Conservation (phyloP, 78 protist species). For the Dictyostelium firmibasis region DNA sequence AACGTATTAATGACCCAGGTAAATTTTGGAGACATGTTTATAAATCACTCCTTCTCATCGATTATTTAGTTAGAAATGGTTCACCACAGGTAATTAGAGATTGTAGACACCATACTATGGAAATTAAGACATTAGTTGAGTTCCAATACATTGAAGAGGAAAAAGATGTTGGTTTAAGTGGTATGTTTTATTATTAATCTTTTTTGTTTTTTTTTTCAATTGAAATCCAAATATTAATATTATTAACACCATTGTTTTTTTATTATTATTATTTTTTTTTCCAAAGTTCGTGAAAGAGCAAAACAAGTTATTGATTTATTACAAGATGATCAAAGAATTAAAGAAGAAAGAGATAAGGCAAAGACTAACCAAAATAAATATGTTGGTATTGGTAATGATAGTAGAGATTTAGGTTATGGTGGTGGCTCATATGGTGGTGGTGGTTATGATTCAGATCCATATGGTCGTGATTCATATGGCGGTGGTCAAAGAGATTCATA, state of each 20-base stretch:
- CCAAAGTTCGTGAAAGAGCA: constrained; percentile 77
- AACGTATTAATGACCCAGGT: constrained; percentile 80
- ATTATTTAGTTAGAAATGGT: constrained; percentile 79
- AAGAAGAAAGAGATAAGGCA: constrained; percentile 79
- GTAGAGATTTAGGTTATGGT: constrained; percentile 7
- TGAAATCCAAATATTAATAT: background rate
- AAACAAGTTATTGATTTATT: constrained; percentile 69
- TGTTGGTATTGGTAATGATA: constrained; percentile 82
- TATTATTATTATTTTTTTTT: background rate
- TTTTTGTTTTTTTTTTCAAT: background rate
- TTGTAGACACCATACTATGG: constrained; percentile 81
- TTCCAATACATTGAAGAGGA: constrained; percentile 84
- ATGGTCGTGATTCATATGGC: constrained; percentile 11
- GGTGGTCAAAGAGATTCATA: constrained; percentile 19
- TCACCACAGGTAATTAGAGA: constrained; percentile 81
- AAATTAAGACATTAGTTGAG: constrained; percentile 71
- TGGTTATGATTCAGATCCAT: constrained; percentile 19
- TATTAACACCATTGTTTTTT: background rate
- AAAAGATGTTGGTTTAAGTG: constrained; percentile 84
- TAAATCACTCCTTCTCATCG: constrained; percentile 77
- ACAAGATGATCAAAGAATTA: constrained; percentile 80
- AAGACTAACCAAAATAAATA: constrained; percentile 74
- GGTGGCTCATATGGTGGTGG: background rate
- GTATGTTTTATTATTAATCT: constrained; percentile 24
- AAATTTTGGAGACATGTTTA: constrained; percentile 86